Evolutionary conservation across 2,329 filamentous ascomycete genomes (phyloP), one percentile per base, ranked within the genome.

Genomic region (Fusarium annulatum): DNA sequence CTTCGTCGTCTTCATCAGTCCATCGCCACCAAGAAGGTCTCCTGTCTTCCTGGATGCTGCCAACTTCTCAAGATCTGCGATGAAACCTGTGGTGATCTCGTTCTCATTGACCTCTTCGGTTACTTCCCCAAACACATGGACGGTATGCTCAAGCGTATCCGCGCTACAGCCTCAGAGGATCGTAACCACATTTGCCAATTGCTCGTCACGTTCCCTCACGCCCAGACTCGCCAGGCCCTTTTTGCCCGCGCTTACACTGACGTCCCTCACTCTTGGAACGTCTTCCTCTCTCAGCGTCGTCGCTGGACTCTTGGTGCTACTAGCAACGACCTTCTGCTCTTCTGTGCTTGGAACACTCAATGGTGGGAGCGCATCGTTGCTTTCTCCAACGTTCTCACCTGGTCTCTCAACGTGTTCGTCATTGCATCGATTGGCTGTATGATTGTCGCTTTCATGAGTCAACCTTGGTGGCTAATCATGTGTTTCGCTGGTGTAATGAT

Each of bases 401-500:
- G 53, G 53, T 57, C 39, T 16, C 28, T 57, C 21, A 57, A 57
- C 28, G 16, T 57, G 9, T 57, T 57, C 18, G 39, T 57, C 39
- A 57, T 57, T 26, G 39, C 53, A 21, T 57, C 53, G 1, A 57
- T 57, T 2, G 53, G 53, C 12, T 57, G 53, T 16, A 57, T 57
- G 53, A 57, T 57, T 26, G 53, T 57, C 14, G 53, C 53, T 5
- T 57, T 57, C 28, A 57, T 57, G 53, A 57, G 53, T 26, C 53
- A 57, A 26, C 53, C 53, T 23, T 57, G 53, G 53, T 57, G 53
- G 53, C 2, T 57, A 3, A 57, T 57, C 9, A 57, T 57, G 53
- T 57, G 53, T 34, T 57, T 57, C 18, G 53, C 53, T 34, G 39
- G 53, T 46, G 53, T 57, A 5, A 57, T 57, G 53, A 57, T 57